Percentiles rank a stretch among this genome's conserved stretches.
These are phyloP conservation scores for Salvia splendens DNA, from an alignment of 257 asterid genomes.

Conservation along the genomic window DNA sequence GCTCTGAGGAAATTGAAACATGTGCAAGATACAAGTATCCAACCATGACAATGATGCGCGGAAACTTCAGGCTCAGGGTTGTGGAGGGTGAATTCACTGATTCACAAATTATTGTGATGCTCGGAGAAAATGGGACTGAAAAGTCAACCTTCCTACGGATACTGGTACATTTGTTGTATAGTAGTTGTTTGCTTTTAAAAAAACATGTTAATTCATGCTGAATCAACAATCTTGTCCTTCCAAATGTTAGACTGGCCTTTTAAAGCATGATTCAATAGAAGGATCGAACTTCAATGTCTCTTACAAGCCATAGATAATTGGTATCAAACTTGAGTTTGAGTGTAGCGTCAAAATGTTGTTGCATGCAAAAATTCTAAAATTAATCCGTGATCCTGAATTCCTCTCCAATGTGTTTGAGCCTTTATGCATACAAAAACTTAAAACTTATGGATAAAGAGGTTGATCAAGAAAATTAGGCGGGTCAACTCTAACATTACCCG, in stretches of 20 bases:
- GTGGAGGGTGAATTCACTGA: conserved; percentile 97
- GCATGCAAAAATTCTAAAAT: conserved; percentile 81
- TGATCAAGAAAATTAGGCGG: too few species aligned
- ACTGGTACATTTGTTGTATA: conserved; percentile 58
- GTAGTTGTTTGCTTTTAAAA: not conserved
- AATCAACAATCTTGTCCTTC: not conserved
- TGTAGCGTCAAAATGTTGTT: conserved; percentile 69
- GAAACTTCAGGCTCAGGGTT: conserved; percentile 87
- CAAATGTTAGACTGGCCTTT: conserved; percentile 76
- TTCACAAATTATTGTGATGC: conserved; percentile 98
- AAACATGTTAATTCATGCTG: conserved; percentile 9
- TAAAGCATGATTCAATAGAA: conserved; percentile 83
- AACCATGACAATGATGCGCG: conserved; percentile 86
- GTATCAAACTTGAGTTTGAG: conserved; percentile 61
- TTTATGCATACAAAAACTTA: too few species aligned
- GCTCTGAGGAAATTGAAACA: conserved; percentile 83
- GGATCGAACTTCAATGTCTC: conserved; percentile 89
- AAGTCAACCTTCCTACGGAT: conserved; percentile 92
- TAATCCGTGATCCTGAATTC: not conserved
- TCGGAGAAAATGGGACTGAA: conserved; percentile 99
- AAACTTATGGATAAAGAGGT: too few species aligned
- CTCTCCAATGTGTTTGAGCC: too few species aligned
- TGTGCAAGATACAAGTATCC: conserved; percentile 90
- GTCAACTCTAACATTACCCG: too few species aligned
- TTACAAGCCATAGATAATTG: conserved; percentile 94